These are phyloP conservation scores for Picea mariana DNA, from an alignment of 83 land plant species.

Conservation along the genomic window DNA sequence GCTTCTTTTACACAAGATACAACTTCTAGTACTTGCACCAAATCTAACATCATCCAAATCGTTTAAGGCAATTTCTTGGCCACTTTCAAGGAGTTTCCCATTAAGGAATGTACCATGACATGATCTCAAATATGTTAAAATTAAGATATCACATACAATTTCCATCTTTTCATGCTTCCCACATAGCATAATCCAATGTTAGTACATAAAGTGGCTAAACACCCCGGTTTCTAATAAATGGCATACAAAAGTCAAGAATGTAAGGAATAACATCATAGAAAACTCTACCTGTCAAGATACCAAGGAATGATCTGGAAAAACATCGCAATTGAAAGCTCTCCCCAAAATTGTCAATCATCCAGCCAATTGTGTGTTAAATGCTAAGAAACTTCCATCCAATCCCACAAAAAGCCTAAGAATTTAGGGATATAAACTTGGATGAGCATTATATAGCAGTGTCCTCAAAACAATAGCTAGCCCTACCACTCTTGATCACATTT, in stretches of 20 bases:
- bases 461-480: too few species aligned
- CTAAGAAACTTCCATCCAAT: not conserved
- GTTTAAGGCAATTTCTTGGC: conserved; percentile 14
- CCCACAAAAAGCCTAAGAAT: too few species aligned
- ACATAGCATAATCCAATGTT: not conserved
- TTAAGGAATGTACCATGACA: conserved; percentile 31
- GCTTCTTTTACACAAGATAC: conserved; percentile 5
- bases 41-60: conserved; percentile 25
- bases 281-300: conserved; percentile 34
- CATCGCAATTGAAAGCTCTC: conserved; percentile 24
- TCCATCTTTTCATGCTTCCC: conserved; percentile 23
- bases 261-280: not conserved
- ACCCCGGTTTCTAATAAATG: not conserved
- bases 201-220: not conserved
- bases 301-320: conserved; percentile 33
- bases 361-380: not conserved
- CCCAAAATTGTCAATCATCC: conserved; percentile 23
- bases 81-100: conserved; percentile 18
- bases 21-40: conserved; percentile 35
- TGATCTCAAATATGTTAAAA: conserved; percentile 22
- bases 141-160: not conserved
- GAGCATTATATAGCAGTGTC: too few species aligned
- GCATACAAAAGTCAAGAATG: not conserved
- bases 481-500: too few species aligned
- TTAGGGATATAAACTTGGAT: too few species aligned